A percentile compares a stretch with the other conserved stretches of the same genome.
These are phyloP conservation scores for Canavalia ensiformis DNA, from an alignment of 306 rosid species.

Conservation along the genomic window DNA sequence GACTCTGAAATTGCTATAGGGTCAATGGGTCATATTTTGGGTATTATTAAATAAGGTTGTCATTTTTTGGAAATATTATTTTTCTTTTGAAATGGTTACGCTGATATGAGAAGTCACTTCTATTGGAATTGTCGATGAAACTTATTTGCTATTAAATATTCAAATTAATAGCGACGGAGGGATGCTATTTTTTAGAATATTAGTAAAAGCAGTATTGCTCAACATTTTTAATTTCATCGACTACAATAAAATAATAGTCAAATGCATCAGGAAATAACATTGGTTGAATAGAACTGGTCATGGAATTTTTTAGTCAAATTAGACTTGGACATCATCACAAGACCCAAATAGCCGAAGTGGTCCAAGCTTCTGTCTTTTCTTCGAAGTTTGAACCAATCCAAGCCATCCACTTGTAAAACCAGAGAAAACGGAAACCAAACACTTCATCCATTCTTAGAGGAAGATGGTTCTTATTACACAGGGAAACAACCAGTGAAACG, in stretches of 20 bases:
- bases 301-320: slow-evolving; percentile 47
- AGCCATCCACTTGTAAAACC: slow-evolving; percentile 43
- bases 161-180: neutral
- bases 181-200: neutral
- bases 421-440: slow-evolving; percentile 14
- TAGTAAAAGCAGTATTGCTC: slow-evolving; percentile 19
- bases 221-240: slow-evolving; percentile 20
- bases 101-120: slow-evolving; percentile 12
- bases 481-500: slow-evolving; percentile 81
- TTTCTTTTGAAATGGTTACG: neutral
- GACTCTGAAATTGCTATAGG: slow-evolving; percentile 32
- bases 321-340: slow-evolving; percentile 45
- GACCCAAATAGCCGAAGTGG: slow-evolving; percentile 47
- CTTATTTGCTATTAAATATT: neutral
- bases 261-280: slow-evolving; percentile 13
- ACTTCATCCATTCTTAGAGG: slow-evolving; percentile 26
- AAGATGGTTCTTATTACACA: slow-evolving; percentile 48
- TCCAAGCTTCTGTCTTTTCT: slow-evolving; percentile 45
- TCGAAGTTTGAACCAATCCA: slow-evolving; percentile 30
- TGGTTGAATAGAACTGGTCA: neutral
- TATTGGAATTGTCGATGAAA: slow-evolving; percentile 20
- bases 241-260: slow-evolving; percentile 8
- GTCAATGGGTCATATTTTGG: slow-evolving; percentile 41
- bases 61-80: slow-evolving; percentile 6
- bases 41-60: slow-evolving; percentile 5